Evolutionary conservation across 495 filamentous ascomycete species (phyloP).

Genomic region (Hypomontagnella monticulosa): DNA sequence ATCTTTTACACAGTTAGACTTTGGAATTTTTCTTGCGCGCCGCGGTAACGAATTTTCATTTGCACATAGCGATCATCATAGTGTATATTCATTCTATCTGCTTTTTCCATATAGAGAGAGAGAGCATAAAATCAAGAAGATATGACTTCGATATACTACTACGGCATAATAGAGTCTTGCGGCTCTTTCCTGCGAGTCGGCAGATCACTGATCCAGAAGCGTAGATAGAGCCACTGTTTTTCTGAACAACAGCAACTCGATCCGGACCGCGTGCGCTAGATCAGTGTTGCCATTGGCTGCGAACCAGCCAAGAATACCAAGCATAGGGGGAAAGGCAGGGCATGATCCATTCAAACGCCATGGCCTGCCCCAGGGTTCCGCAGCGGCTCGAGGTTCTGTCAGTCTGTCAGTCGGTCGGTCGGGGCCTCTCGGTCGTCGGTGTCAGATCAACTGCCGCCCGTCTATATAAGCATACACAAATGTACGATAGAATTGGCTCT

Average conservation of each 20-base stretch:
- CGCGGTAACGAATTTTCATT: not conserved
- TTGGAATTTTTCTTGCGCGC: not conserved
- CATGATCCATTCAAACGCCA: too few relatives aligned
- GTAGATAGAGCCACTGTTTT: not conserved
- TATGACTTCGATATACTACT: too few relatives aligned
- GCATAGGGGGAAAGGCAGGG: not conserved
- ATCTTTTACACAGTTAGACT: constrained; percentile 31
- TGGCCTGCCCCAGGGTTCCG: constrained; percentile 22
- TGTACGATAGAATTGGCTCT: too few relatives aligned
- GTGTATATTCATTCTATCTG: not conserved
- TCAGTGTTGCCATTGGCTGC: constrained; percentile 3
- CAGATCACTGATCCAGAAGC: too few relatives aligned
- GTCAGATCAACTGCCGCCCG: not conserved
- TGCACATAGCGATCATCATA: not conserved
- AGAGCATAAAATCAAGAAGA: too few relatives aligned
- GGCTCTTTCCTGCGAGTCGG: too few relatives aligned
- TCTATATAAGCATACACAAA: not conserved
- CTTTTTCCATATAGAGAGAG: not conserved
- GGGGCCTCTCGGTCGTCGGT: constrained; percentile 18
- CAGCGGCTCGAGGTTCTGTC: not conserved
- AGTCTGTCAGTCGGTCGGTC: not conserved
- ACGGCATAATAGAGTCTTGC: too few relatives aligned
- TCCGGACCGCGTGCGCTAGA: constrained; percentile 11
- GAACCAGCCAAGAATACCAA: not conserved
- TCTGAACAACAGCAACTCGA: constrained; percentile 4